Conservation (phyloP, 1,284 basidiomycete genomes). For the Cryptococcus sp. region DNA sequence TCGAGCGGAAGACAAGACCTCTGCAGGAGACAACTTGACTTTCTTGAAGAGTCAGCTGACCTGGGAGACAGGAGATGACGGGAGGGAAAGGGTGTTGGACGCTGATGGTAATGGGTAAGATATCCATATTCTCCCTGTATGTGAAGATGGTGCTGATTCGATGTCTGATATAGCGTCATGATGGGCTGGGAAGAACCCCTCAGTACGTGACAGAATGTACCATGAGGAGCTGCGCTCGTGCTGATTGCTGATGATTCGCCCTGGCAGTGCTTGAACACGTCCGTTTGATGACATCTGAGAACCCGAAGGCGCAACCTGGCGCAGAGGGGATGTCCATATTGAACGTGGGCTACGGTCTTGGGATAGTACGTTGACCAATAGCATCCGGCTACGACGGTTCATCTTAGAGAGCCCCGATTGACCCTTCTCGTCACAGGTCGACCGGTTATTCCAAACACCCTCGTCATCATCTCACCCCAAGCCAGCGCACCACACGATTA, state of each 20-base stretch:
- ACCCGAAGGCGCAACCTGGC: slow-evolving; percentile 55
- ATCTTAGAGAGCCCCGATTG: background rate
- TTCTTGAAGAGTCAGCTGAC: slow-evolving; percentile 74
- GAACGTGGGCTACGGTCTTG: slow-evolving; percentile 93
- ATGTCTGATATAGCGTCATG: slow-evolving; percentile 65
- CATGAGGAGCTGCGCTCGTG: background rate
- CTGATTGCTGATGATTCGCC: slow-evolving; percentile 1
- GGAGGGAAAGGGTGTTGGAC: slow-evolving; percentile 65
- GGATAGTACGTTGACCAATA: slow-evolving; percentile 66
- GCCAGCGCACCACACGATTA: slow-evolving; percentile 76
- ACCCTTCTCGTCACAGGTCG: slow-evolving; percentile 62
- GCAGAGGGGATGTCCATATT: slow-evolving; percentile 66
- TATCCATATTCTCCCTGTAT: slow-evolving; percentile 43
- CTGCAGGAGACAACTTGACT: slow-evolving; percentile 69
- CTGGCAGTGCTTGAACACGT: slow-evolving; percentile 50
- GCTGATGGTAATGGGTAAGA: slow-evolving; percentile 69
- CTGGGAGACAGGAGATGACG: slow-evolving; percentile 71
- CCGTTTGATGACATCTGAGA: slow-evolving; percentile 60
- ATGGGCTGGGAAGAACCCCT: slow-evolving; percentile 91
- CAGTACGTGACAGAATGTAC: slow-evolving; percentile 57
- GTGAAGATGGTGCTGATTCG: background rate
- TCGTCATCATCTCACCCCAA: slow-evolving; percentile 49
- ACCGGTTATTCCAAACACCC: slow-evolving; percentile 70
- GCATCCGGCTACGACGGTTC: background rate
- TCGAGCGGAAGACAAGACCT: slow-evolving; percentile 61